Percentiles rank a stretch among this genome's conserved stretches.
These are phyloP conservation scores for Crithidia fasciculata DNA, from an alignment of 208 protist species.

Conservation along the genomic window DNA sequence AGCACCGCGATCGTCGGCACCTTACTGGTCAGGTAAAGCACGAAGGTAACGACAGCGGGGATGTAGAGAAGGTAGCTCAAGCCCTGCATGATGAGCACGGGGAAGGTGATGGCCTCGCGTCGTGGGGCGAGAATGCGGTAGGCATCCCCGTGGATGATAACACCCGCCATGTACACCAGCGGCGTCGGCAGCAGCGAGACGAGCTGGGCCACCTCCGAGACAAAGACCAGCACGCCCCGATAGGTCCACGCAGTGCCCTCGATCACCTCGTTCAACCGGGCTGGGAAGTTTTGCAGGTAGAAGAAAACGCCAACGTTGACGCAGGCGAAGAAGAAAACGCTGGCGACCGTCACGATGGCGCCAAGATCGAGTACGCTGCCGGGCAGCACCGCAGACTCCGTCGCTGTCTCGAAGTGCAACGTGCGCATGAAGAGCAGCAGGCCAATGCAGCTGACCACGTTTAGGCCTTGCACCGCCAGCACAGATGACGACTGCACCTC, in stretches of 20 bases:
- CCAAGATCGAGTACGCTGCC: slow-evolving; percentile 47
- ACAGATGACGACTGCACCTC: slow-evolving; percentile 31
- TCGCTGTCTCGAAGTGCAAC: slow-evolving; percentile 29
- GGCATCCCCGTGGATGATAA: slow-evolving; percentile 48
- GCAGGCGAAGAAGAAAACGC: slow-evolving; percentile 26
- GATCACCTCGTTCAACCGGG: slow-evolving; percentile 18
- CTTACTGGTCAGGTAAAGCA: slow-evolving; percentile 53
- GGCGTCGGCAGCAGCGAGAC: slow-evolving; percentile 50
- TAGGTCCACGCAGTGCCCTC: slow-evolving; percentile 42
- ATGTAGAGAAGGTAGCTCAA: slow-evolving; percentile 63
- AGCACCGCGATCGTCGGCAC: slow-evolving; percentile 21
- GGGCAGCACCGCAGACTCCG: slow-evolving; percentile 7
- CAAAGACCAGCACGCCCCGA: slow-evolving; percentile 33
- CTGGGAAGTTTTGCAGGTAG: slow-evolving; percentile 35
- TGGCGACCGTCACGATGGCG: slow-evolving; percentile 35
- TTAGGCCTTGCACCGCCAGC: slow-evolving; percentile 31
- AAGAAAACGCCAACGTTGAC: slow-evolving; percentile 33
- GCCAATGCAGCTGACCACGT: slow-evolving; percentile 31
- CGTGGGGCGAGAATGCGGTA: slow-evolving; percentile 44
- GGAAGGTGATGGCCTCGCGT: slow-evolving; percentile 25
- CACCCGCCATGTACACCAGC: slow-evolving; percentile 46
- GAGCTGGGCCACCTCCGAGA: slow-evolving; percentile 40
- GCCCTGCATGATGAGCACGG: slow-evolving; percentile 66
- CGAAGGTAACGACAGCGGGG: slow-evolving; percentile 39
- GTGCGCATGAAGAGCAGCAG: slow-evolving; percentile 69